A percentile compares a stretch with the other conserved stretches of the same genome.
Conservation (phyloP, 768 basidiomycete genomes). For the Omphalotus guepiniiformis region DNA sequence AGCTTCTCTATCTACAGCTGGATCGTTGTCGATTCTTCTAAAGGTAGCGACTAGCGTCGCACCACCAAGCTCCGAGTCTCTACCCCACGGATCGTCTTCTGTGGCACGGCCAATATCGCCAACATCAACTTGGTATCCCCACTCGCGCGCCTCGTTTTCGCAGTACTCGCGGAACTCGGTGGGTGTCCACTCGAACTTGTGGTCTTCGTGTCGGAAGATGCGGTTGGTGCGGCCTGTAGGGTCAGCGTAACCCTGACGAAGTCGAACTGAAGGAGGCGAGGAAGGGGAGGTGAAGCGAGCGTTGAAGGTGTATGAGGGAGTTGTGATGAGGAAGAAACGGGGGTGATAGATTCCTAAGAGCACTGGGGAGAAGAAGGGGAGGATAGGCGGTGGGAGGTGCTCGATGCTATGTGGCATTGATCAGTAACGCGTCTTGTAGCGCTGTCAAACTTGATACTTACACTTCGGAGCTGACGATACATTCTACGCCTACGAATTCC, state of each 20-base stretch:
- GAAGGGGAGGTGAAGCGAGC: slow-evolving; percentile 62
- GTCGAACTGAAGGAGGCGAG: slow-evolving; percentile 32
- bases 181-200: slow-evolving; percentile 86
- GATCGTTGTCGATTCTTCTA: slow-evolving; percentile 24
- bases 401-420: slow-evolving; percentile 77
- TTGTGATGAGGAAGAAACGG: slow-evolving; percentile 69
- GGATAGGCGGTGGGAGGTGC: slow-evolving; percentile 58
- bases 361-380: slow-evolving; percentile 62
- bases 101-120: slow-evolving; percentile 54
- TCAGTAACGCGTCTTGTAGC: too few relatives aligned
- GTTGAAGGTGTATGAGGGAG: slow-evolving; percentile 84
- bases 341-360: slow-evolving; percentile 80
- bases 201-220: slow-evolving; percentile 76
- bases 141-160: slow-evolving; percentile 45
- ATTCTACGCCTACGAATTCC: slow-evolving; percentile 59
- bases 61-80: slow-evolving; percentile 58
- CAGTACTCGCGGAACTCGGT: slow-evolving; percentile 74
- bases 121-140: slow-evolving; percentile 68
- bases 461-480: slow-evolving; percentile 81
- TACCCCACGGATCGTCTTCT: slow-evolving; percentile 67
- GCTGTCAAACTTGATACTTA: slow-evolving; percentile 38
- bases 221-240: slow-evolving; percentile 73
- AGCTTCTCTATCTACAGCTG: slow-evolving; percentile 25
- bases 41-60: slow-evolving; percentile 71
- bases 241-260: slow-evolving; percentile 54